A percentile compares a stretch with the other conserved stretches of the same genome.
Evolutionary conservation across 2,329 filamentous ascomycete genomes (phyloP).

Genomic region (Cyphellophora attinorum): DNA sequence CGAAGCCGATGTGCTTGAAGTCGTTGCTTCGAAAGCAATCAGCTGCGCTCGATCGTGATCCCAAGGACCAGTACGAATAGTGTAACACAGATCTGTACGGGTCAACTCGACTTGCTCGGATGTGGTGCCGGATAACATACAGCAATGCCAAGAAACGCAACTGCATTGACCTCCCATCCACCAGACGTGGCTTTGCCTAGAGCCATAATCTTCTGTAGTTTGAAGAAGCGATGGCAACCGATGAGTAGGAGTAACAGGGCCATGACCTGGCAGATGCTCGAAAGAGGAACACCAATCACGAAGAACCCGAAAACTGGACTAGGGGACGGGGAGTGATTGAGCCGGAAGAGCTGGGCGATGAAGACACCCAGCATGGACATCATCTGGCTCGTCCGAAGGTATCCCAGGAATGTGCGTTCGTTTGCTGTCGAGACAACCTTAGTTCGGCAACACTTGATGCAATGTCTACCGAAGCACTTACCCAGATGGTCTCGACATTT

Average conservation of each 20-base stretch:
- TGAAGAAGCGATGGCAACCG: constrained; percentile 45
- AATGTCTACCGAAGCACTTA: constrained; percentile 6
- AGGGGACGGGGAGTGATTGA: constrained; percentile 8
- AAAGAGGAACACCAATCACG: constrained; percentile 17
- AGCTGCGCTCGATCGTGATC: constrained; percentile 9
- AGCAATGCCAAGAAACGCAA: constrained; percentile 9
- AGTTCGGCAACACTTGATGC: no score
- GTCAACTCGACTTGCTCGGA: no score
- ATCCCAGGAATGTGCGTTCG: constrained; percentile 16
- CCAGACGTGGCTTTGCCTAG: constrained; percentile 12
- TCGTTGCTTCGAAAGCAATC: no score
- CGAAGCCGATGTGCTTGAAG: no score
- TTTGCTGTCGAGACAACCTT: constrained; percentile 15
- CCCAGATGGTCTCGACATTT: constrained; percentile 16
- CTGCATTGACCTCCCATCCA: constrained; percentile 14
- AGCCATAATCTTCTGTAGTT: constrained; percentile 44
- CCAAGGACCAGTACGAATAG: constrained; percentile 10
- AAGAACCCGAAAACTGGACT: constrained; percentile 15
- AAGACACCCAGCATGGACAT: constrained; percentile 15
- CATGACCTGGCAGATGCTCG: constrained; percentile 35
- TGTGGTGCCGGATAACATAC: constrained; percentile 10
- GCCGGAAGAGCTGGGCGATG: constrained; percentile 14
- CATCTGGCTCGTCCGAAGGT: constrained; percentile 15
- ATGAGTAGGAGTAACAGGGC: constrained; percentile 38
- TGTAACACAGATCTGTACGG: constrained; percentile 10